Evolutionary conservation across 2,329 filamentous ascomycete genomes (phyloP).

Genomic region (Xylariaceae sp.): DNA sequence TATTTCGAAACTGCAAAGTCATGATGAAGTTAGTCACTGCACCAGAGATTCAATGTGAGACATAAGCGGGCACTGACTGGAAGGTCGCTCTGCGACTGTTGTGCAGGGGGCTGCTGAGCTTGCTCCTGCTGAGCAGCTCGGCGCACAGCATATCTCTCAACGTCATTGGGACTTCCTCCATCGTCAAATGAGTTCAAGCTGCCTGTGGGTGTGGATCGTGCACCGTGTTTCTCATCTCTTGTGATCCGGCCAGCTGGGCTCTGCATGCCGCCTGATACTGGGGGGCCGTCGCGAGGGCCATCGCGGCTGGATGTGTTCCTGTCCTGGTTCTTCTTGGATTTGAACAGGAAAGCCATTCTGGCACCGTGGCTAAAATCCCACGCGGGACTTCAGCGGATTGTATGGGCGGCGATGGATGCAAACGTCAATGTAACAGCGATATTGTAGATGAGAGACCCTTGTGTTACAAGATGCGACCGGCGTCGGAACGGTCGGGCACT

Average conservation of each 20-base stretch:
- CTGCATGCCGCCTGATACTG: conserved; percentile 48
- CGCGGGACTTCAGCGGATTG: conserved; percentile 30
- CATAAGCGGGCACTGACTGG: conserved; percentile 33
- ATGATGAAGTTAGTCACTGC: conserved; percentile 3
- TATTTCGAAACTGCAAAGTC: too few species aligned
- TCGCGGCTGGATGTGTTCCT: conserved; percentile 48
- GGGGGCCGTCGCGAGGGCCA: conserved; percentile 50
- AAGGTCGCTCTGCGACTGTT: conserved; percentile 34
- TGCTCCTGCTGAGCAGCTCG: conserved; percentile 53
- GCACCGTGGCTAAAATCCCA: conserved; percentile 35
- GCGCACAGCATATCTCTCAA: conserved; percentile 53
- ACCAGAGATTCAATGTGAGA: not conserved
- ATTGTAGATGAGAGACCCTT: not conserved
- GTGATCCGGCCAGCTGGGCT: conserved; percentile 46
- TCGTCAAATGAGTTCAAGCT: conserved; percentile 72
- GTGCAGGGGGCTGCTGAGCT: conserved; percentile 29
- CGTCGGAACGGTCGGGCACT: not conserved
- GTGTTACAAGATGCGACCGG: not conserved
- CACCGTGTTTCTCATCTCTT: conserved; percentile 55
- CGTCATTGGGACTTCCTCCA: conserved; percentile 59
- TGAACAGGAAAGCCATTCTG: conserved; percentile 79
- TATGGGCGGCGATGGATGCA: not conserved
- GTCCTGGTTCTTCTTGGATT: conserved; percentile 74
- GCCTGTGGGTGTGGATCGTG: conserved; percentile 71
- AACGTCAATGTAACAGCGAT: conserved; percentile 12